Conservation (phyloP, 1,284 basidiomycete genomes). For the Heterobasidion parviporum region DNA sequence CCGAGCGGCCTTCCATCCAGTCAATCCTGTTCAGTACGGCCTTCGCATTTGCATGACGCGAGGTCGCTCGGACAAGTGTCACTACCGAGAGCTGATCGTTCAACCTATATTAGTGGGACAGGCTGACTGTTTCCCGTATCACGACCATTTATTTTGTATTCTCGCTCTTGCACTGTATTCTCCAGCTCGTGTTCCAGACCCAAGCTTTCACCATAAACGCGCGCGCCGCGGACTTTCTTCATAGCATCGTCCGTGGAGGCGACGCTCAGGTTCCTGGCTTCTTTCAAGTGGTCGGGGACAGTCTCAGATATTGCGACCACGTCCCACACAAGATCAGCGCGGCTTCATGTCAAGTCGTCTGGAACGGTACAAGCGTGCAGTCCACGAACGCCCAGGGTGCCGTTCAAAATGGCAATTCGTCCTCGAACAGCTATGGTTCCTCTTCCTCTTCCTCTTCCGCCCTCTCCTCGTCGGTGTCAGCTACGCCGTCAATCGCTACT, state of each 20-base stretch:
- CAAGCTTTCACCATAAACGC: conserved; percentile 60
- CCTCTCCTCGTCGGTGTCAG: neutral
- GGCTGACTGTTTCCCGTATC: conserved; percentile 59
- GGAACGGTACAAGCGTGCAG: conserved; percentile 27
- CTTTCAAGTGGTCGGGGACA: conserved; percentile 36
- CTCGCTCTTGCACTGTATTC: conserved; percentile 54
- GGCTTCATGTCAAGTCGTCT: conserved; percentile 45
- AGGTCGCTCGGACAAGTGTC: neutral
- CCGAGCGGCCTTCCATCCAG: neutral
- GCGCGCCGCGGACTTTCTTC: conserved; percentile 44
- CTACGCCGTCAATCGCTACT: neutral
- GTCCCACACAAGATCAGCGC: conserved; percentile 42
- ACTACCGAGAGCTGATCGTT: conserved; percentile 6
- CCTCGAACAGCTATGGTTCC: neutral
- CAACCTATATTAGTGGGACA: conserved; percentile 53
- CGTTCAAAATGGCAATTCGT: neutral
- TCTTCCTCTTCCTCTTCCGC: neutral
- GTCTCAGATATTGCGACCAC: conserved; percentile 50
- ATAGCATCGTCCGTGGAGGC: conserved; percentile 39
- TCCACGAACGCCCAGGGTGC: conserved; percentile 5
- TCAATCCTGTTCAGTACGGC: neutral
- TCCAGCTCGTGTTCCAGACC: conserved; percentile 64
- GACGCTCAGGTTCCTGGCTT: conserved; percentile 43
- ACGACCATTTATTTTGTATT: conserved; percentile 61
- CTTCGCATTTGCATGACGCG: neutral